Evolutionary conservation across 805 yeast species (phyloP).

Genomic region (Metschnikowia corniflorae): DNA sequence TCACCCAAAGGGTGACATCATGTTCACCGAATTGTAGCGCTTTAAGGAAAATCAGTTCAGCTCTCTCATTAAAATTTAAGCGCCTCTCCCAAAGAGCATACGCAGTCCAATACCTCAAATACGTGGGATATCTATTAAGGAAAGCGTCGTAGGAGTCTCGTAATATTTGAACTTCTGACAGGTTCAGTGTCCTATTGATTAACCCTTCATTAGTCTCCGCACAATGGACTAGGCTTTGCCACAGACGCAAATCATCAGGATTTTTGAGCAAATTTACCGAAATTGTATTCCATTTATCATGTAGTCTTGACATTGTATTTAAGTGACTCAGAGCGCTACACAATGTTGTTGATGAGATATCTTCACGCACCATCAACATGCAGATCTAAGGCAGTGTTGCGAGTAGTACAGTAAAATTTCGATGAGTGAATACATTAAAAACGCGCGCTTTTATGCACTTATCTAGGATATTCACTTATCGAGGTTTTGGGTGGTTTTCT

Average conservation of each 20-base stretch:
- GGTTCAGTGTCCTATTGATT: constrained; percentile 33
- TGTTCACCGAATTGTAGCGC: constrained; percentile 36
- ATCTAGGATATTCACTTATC: no score
- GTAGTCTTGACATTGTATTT: no score
- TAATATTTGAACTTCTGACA: constrained; percentile 29
- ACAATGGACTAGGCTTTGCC: constrained; percentile 35
- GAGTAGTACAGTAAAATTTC: no score
- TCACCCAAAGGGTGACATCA: constrained; percentile 50
- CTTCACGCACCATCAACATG: neutral
- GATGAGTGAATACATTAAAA: no score
- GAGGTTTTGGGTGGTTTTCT: no score
- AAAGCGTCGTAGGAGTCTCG: constrained; percentile 41
- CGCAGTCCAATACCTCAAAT: constrained; percentile 57
- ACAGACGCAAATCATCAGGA: constrained; percentile 34
- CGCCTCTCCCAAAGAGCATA: constrained; percentile 47
- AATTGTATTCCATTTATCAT: constrained; percentile 13
- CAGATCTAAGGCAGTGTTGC: no score
- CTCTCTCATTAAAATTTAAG: constrained; percentile 39
- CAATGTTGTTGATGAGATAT: no score
- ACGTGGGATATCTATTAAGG: constrained; percentile 45
- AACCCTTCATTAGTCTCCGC: constrained; percentile 28
- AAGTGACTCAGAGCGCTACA: no score
- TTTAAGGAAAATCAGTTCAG: constrained; percentile 25
- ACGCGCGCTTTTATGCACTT: no score
- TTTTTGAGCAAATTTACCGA: constrained; percentile 30